Evolutionary conservation across 345 rosid genomes (phyloP), one percentile per base, ranked within the genome.

Genomic region (Populus tremula): DNA sequence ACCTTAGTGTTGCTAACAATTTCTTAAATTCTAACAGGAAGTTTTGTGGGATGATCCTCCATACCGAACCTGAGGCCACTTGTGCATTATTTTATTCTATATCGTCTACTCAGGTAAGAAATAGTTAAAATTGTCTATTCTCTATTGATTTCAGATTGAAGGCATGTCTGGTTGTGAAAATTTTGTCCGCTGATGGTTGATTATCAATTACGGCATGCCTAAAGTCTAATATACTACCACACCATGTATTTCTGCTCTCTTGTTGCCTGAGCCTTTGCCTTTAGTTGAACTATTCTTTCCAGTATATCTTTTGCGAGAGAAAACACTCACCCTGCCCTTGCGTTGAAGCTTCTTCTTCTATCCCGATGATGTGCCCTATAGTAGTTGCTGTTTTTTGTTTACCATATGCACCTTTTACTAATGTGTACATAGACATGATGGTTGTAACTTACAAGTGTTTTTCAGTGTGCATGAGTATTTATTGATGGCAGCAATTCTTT

Each of bases 21-120:
- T 27, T 65, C 39, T 66, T 33, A 64, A 67, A 49, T n/a, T 31
- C 12, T 76, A 69, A 66, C 89, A 96, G 99, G 99, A 96, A 89
- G 96, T 96, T 84, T 76, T 96, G 79, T 93, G 98, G 99, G 91
- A 92, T 80, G 84, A 89, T 82, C 99, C 98, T 96, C 99, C 41
- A 87, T 85, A 77, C 87, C 73, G 99, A 93, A 78, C 71, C 80
- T 77, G 93, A 88, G 81, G 91, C 98, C 76, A 78, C 92, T 41
- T 90, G 95, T 50, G 97, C 99, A 62, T 82, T 96, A 74, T 96
- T 96, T 91, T 96, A 92, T 84, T 96, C 99, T 10, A 96, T 93
- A 86, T 96, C 99, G 39, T 93, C 98, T 73, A 93, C 98, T 78
- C 98, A 96, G 90, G 98, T 92, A 39, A 78, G 74, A 53, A 53